Percentiles rank a stretch among this genome's conserved stretches.
phyloP scores from a whole-genome alignment of 2,329 filamentous ascomycete species.

The Neoarthrinium moseri region DNA sequence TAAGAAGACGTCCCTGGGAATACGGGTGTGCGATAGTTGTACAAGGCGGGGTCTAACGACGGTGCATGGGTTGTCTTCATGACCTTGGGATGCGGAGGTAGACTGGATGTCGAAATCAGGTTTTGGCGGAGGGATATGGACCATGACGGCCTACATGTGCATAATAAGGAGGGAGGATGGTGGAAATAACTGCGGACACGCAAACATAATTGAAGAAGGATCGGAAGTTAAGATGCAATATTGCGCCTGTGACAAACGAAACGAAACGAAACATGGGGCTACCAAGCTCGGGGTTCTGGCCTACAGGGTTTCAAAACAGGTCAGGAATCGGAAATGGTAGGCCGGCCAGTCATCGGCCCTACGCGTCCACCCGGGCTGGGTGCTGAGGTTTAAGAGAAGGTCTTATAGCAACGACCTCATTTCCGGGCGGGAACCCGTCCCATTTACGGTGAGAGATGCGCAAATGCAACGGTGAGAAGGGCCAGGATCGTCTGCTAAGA shows the following conservation, averaged over 20 bases:
- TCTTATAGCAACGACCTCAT: background rate
- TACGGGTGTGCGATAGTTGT: background rate
- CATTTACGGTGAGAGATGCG: slow-evolving; percentile 7
- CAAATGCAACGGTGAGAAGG: background rate
- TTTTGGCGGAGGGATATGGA: background rate
- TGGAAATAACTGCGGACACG: background rate
- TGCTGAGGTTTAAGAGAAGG: background rate
- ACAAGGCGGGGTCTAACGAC: background rate
- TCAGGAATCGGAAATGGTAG: background rate
- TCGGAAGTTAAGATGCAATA: background rate
- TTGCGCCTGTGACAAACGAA: background rate
- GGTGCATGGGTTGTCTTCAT: background rate
- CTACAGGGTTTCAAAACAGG: background rate
- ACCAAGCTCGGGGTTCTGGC: background rate
- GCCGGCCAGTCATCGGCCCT: background rate
- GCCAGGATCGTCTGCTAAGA: background rate
- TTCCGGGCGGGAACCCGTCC: background rate
- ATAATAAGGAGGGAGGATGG: background rate
- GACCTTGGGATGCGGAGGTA: background rate
- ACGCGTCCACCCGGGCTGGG: no score
- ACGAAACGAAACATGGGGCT: background rate
- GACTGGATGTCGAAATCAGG: background rate
- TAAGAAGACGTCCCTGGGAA: background rate
- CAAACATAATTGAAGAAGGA: background rate
- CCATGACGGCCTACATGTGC: background rate